Evolutionary conservation across 2,329 filamentous ascomycete genomes (phyloP).

Genomic region (Grosmannia penicillata): DNA sequence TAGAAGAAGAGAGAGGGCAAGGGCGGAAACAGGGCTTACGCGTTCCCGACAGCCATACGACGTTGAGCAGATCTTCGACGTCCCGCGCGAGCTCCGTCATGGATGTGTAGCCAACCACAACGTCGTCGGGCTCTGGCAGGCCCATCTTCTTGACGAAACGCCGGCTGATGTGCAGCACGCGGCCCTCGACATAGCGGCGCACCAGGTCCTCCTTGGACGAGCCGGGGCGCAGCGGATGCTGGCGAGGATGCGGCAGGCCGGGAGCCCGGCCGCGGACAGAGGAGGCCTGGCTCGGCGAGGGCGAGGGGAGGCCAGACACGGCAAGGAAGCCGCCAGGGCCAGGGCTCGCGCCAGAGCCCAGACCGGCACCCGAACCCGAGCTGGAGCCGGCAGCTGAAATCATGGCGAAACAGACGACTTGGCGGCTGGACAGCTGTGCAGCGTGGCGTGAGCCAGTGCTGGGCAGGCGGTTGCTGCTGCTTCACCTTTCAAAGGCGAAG

Average conservation of each 20-base stretch:
- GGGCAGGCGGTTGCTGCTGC: too few relatives aligned
- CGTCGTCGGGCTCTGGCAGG: constrained; percentile 27
- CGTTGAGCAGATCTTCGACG: constrained; percentile 58
- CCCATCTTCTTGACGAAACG: constrained; percentile 47
- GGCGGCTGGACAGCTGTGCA: too few relatives aligned
- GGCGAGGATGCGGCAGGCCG: constrained; percentile 39
- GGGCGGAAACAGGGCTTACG: constrained; percentile 37
- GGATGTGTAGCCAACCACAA: constrained; percentile 36
- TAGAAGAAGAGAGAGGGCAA: too few relatives aligned
- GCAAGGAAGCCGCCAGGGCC: constrained; percentile 38
- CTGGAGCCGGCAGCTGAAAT: too few relatives aligned
- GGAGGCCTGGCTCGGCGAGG: constrained; percentile 23
- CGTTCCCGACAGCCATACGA: constrained; percentile 77
- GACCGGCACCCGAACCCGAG: too few relatives aligned
- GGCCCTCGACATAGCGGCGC: constrained; percentile 39
- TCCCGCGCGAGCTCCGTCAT: constrained; percentile 62
- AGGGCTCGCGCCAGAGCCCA: too few relatives aligned
- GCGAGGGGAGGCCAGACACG: constrained; percentile 31
- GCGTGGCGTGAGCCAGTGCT: too few relatives aligned
- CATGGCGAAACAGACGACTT: too few relatives aligned
- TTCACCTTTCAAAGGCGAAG: too few relatives aligned
- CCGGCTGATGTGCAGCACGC: constrained; percentile 36
- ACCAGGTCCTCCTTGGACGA: constrained; percentile 46
- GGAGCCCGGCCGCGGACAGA: background rate
- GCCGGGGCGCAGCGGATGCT: constrained; percentile 35